phyloP scores from a whole-genome alignment of 805 yeast species.

The Danielia reshetovae region DNA sequence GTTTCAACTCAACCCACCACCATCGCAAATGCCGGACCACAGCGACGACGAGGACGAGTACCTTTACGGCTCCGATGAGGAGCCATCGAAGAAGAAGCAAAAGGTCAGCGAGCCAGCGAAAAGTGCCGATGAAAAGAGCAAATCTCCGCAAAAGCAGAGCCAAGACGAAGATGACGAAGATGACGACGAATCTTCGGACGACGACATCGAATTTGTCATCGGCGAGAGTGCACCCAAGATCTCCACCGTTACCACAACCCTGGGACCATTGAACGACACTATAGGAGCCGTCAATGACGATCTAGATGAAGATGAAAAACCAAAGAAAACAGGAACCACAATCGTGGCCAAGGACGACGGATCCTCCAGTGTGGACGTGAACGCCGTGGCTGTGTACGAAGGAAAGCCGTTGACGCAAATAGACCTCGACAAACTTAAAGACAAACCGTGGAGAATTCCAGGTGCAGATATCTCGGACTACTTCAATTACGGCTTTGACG shows the following conservation, averaged over 20 bases:
- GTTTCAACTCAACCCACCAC: too few species aligned
- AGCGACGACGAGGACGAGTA: slow-evolving; percentile 67
- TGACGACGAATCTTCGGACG: slow-evolving; percentile 49
- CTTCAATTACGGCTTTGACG: slow-evolving; percentile 96
- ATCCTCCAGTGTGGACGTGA: slow-evolving; percentile 56
- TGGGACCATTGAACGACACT: slow-evolving; percentile 28
- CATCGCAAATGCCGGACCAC: slow-evolving; percentile 12
- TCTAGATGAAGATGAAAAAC: slow-evolving; percentile 15
- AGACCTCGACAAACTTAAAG: slow-evolving; percentile 75
- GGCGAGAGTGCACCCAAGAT: slow-evolving; percentile 29
- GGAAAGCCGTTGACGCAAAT: slow-evolving; percentile 82
- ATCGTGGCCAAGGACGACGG: slow-evolving; percentile 33
- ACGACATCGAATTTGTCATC: slow-evolving; percentile 82
- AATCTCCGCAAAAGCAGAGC: background rate
- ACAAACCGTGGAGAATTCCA: slow-evolving; percentile 98
- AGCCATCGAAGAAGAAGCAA: slow-evolving; percentile 13
- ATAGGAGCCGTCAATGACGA: slow-evolving; percentile 28
- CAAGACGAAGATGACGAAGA: slow-evolving; percentile 40
- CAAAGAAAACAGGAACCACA: slow-evolving; percentile 30
- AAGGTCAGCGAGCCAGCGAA: slow-evolving; percentile 1
- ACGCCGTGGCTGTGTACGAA: slow-evolving; percentile 66
- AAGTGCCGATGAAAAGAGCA: slow-evolving; percentile 3
- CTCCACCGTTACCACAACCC: slow-evolving; percentile 20
- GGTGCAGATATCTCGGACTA: slow-evolving; percentile 94
- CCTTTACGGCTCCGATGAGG: slow-evolving; percentile 48